Conservation (phyloP, 2,329 filamentous ascomycete genomes). For the Neonectria coccinea region DNA sequence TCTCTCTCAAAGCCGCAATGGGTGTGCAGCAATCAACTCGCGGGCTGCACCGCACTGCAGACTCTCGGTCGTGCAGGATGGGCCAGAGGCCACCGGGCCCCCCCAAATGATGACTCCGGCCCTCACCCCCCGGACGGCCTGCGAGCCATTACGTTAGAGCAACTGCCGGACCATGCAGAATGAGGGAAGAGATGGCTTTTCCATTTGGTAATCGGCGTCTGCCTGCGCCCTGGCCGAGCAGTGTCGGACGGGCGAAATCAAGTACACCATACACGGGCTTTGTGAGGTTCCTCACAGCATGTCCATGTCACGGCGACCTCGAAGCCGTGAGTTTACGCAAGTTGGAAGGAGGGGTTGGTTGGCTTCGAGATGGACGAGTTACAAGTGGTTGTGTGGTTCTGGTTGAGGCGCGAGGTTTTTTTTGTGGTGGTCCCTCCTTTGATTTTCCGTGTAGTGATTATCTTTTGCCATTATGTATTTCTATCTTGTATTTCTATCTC, state of each 20-base stretch:
- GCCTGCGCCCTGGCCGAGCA: conserved; percentile 38
- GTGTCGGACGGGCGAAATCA: conserved; percentile 12
- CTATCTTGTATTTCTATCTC: conserved; percentile 56
- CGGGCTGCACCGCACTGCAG: neutral
- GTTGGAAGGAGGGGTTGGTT: conserved; percentile 7
- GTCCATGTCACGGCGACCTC: conserved; percentile 17
- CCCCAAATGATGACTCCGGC: conserved; percentile 7
- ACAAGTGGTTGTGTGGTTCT: conserved; percentile 31
- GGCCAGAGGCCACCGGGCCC: conserved; percentile 1
- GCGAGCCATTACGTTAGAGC: conserved; percentile 48
- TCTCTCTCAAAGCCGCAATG: neutral
- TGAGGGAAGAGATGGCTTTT: conserved; percentile 46
- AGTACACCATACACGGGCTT: conserved; percentile 33
- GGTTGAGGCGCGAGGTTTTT: conserved; percentile 30
- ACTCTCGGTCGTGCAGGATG: conserved; percentile 4
- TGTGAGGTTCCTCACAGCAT: neutral
- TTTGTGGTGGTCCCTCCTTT: conserved; percentile 36
- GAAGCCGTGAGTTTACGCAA: conserved; percentile 3
- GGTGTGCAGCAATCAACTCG: conserved; percentile 1
- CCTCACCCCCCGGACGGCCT: conserved; percentile 29
- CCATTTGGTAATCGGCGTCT: conserved; percentile 47
- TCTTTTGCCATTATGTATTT: conserved; percentile 56
- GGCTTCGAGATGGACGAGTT: conserved; percentile 14
- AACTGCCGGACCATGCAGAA: conserved; percentile 48
- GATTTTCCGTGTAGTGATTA: conserved; percentile 39